Percentiles rank a stretch among this genome's conserved stretches.
Conservation (phyloP, 202 grass and related monocot genomes). For the Musa balbisiana region DNA sequence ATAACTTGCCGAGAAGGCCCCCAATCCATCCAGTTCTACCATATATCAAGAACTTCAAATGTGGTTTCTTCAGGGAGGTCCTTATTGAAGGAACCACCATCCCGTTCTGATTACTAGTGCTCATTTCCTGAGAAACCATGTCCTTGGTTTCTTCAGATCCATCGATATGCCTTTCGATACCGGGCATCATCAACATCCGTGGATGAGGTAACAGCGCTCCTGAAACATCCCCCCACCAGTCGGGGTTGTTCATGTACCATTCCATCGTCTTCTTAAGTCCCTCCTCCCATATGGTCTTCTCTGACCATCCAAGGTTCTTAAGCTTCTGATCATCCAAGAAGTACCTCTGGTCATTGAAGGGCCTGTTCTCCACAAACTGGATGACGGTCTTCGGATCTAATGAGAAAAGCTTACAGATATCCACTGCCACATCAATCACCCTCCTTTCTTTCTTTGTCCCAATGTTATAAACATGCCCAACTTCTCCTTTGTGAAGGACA, state of each 20-base stretch:
- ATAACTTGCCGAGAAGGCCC: constrained; percentile 21
- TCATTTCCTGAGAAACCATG: background rate
- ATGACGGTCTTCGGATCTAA: constrained; percentile 5
- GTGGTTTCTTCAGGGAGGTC: background rate
- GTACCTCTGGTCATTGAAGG: constrained; percentile 24
- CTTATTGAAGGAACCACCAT: background rate
- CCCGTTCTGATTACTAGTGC: background rate
- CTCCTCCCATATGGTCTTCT: constrained; percentile 15
- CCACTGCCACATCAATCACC: constrained; percentile 15
- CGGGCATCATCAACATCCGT: constrained; percentile 15
- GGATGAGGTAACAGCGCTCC: constrained; percentile 19
- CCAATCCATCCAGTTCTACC: constrained; percentile 22
- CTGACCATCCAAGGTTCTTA: constrained; percentile 15
- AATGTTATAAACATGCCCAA: constrained; percentile 21
- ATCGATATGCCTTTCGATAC: background rate
- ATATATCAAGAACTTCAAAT: constrained; percentile 21
- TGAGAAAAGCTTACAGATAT: constrained; percentile 20
- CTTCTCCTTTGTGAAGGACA: constrained; percentile 22
- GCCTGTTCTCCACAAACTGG: constrained; percentile 17
- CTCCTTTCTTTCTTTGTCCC: constrained; percentile 23
- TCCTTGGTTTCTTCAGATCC: constrained; percentile 5
- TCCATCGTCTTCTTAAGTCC: constrained; percentile 18
- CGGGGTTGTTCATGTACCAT: constrained; percentile 20
- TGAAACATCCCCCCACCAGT: constrained; percentile 23
- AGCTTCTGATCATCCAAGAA: constrained; percentile 26